Evolutionary conservation across 345 rosid genomes (phyloP), one percentile per base, ranked within the genome.

Genomic region (Eucalyptus caleyi): DNA sequence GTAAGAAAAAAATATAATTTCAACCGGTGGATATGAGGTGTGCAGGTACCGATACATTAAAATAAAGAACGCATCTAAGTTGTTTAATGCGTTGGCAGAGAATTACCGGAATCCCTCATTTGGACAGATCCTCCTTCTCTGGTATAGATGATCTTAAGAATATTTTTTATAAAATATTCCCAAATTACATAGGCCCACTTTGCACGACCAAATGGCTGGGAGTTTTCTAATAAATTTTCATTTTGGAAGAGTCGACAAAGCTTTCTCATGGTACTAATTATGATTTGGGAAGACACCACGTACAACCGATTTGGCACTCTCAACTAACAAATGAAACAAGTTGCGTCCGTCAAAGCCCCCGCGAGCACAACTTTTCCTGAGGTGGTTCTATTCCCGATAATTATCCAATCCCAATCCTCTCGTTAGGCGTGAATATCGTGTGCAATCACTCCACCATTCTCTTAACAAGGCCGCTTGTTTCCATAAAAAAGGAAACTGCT

Each of bases 21-120:
- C 30, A 56, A 56, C 0, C 0, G 9, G 1, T 24, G 30, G 4
- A 56, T 56, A 24, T 9, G 1, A 56, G 13, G 0, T 24, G 1
- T 56, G 14, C 62, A 23, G 3, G 14, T 23, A 56, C 3, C 30
- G 3, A 23, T 56, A 9, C 13, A 0, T 56, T 24, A 56, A 56
- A 56, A 56, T 56, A 56, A 56, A 0, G 8, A 56, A 23, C 1
- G 27, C 1, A 56, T 54, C 12, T 4, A 23, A 21, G 0, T 23
- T 54, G 9, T 21, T 23, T 23, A 24, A 9, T 56, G 30, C 30
- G 4, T 56, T 56, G 1, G 0, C 0, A 56, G 6, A 56, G 11
- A 56, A 24, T 23, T 1, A 56, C 3, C 0, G 1, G 0, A 23
- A 24, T 7, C 1, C 6, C 1, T 56, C 5, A 1, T 53, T 56